Evolutionary conservation across 192 early-diverging fungal species (phyloP).

Genomic region (Entomortierella parvispora): DNA sequence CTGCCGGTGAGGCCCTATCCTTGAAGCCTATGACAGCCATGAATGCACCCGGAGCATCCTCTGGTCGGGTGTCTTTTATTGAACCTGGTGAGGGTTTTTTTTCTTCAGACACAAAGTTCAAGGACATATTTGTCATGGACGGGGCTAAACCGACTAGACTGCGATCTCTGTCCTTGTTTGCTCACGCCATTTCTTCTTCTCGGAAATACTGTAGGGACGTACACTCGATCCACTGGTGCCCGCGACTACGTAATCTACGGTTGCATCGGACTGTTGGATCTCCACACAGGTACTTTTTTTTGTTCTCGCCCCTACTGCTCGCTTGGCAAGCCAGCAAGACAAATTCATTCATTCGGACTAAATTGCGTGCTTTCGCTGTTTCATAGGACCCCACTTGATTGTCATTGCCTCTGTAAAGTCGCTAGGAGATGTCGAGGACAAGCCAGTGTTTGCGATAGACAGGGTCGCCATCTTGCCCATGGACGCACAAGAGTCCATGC

Average conservation of each 20-base stretch:
- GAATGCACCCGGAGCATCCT: too few relatives aligned
- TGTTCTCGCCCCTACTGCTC: background rate
- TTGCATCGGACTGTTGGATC: constrained; percentile 36
- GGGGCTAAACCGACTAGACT: too few relatives aligned
- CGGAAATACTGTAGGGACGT: constrained; percentile 21
- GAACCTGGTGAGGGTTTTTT: too few relatives aligned
- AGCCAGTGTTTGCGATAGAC: constrained; percentile 52
- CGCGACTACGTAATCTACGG: constrained; percentile 45
- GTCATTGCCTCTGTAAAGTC: constrained; percentile 49
- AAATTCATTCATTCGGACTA: too few relatives aligned
- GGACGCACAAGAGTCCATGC: constrained; percentile 32
- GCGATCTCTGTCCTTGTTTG: too few relatives aligned
- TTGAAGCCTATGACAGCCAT: too few relatives aligned
- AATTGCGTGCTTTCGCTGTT: background rate
- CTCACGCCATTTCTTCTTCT: too few relatives aligned
- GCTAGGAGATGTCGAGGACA: constrained; percentile 51
- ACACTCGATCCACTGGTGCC: constrained; percentile 16
- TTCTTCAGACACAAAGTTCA: too few relatives aligned
- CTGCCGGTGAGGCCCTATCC: too few relatives aligned
- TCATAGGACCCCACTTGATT: constrained; percentile 40
- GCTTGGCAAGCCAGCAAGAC: too few relatives aligned
- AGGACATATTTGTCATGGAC: too few relatives aligned
- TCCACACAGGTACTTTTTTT: constrained; percentile 24
- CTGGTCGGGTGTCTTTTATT: too few relatives aligned
- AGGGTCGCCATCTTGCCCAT: constrained; percentile 52